Percentiles rank a stretch among this genome's conserved stretches.
Conservation (phyloP, 2,329 filamentous ascomycete genomes). For the Torrubiellomyces zombiae region DNA sequence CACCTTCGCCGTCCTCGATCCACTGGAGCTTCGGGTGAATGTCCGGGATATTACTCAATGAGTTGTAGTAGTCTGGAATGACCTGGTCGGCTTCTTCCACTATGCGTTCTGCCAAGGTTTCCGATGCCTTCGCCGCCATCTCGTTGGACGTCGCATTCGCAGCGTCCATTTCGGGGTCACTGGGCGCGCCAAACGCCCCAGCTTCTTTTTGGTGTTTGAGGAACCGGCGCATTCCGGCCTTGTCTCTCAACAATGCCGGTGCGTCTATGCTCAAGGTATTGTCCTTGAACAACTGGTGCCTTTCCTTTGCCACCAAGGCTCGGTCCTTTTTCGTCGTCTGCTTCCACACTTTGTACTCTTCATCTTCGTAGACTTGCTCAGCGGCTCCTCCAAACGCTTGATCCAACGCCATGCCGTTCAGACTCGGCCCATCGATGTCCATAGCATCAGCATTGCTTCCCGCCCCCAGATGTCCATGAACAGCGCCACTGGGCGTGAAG, state of each 20-base stretch:
- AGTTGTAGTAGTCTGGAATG: slow-evolving; percentile 88
- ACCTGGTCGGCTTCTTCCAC: slow-evolving; percentile 72
- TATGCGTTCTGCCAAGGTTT: slow-evolving; percentile 88
- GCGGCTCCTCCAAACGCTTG: slow-evolving; percentile 48
- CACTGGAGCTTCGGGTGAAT: slow-evolving; percentile 64
- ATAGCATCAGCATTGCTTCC: slow-evolving; percentile 69
- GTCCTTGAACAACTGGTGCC: slow-evolving; percentile 71
- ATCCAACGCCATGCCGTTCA: slow-evolving; percentile 47
- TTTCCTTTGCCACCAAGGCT: slow-evolving; percentile 69
- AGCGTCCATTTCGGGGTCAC: slow-evolving; percentile 20
- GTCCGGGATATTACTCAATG: slow-evolving; percentile 71
- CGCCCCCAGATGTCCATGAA: slow-evolving; percentile 48
- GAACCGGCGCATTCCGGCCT: slow-evolving; percentile 80
- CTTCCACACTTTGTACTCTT: slow-evolving; percentile 97
- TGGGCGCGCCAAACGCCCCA: slow-evolving; percentile 28
- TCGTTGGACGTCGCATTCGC: slow-evolving; percentile 27
- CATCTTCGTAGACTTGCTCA: slow-evolving; percentile 72
- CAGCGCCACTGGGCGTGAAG: slow-evolving; percentile 51
- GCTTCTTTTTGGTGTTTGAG: slow-evolving; percentile 61
- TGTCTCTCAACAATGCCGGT: slow-evolving; percentile 69
- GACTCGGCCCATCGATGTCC: slow-evolving; percentile 66
- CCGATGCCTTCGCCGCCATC: slow-evolving; percentile 31
- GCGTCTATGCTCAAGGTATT: slow-evolving; percentile 76
- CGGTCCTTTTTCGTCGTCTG: slow-evolving; percentile 96
- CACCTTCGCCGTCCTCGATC: slow-evolving; percentile 77